Percentiles rank a stretch among this genome's conserved stretches.
Evolutionary conservation across 805 yeast species (phyloP).

Genomic region (Candida stauntonica): DNA sequence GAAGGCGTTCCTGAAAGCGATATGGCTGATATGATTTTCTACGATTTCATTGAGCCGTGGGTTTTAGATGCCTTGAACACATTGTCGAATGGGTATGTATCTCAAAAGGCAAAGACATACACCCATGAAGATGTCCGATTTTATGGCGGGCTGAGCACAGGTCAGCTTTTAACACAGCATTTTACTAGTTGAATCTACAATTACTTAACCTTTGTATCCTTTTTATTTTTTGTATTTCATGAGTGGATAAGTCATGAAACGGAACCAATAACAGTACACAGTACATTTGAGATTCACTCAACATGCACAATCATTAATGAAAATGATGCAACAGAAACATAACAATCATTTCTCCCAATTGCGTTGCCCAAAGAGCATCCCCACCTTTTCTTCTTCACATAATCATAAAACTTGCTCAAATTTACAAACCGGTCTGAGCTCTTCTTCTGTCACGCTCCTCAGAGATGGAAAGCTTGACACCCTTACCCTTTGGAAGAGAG

Average conservation of each 20-base stretch:
- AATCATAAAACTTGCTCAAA: conserved; percentile 1
- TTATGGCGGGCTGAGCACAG: conserved; percentile 40
- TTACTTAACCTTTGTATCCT: conserved; percentile 9
- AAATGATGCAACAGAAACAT: conserved; percentile 26
- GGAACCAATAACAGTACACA: conserved; percentile 25
- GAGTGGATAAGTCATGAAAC: conserved; percentile 10
- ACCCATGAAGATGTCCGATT: conserved; percentile 33
- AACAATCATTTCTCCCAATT: conserved; percentile 1
- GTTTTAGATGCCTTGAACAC: conserved; percentile 41
- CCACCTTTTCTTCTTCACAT: conserved; percentile 63
- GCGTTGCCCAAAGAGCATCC: conserved; percentile 45
- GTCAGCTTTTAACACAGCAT: conserved; percentile 40
- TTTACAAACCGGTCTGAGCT: conserved; percentile 53
- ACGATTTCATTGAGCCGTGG: conserved; percentile 64
- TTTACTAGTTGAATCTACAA: conserved; percentile 21
- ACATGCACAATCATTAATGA: conserved; percentile 19
- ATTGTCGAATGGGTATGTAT: conserved; percentile 10
- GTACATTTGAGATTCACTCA: conserved; percentile 7
- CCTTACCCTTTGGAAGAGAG: conserved; percentile 98
- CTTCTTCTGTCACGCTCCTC: conserved; percentile 99
- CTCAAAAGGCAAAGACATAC: conserved; percentile 24
- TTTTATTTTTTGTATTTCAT: conserved; percentile 14
- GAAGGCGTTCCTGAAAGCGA: conserved; percentile 24
- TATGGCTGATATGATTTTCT: conserved; percentile 67
- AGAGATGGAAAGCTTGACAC: conserved; percentile 91